Evolutionary conservation across 805 yeast genomes (phyloP).

Genomic region (Cyberlindnera amylophila): DNA sequence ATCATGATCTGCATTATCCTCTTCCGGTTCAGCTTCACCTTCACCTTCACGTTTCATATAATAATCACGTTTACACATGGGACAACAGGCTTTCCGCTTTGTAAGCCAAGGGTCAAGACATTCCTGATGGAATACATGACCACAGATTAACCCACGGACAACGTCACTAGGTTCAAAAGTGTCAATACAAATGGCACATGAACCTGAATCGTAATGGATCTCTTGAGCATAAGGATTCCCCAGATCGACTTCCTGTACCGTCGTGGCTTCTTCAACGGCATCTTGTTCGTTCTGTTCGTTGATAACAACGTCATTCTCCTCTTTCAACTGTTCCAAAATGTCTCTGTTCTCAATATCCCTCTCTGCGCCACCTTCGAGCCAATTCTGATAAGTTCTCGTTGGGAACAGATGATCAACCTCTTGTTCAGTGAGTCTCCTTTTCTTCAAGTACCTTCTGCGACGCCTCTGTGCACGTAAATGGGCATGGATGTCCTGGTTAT

Average conservation of each 20-base stretch:
- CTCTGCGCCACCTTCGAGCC: conserved; percentile 61
- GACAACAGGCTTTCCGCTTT: conserved; percentile 74
- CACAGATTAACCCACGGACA: conserved; percentile 74
- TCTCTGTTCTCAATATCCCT: conserved; percentile 42
- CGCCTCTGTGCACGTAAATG: conserved; percentile 27
- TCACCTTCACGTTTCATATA: conserved; percentile 30
- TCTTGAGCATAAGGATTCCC: conserved; percentile 22
- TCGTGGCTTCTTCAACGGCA: neutral
- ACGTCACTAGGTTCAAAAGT: conserved; percentile 54
- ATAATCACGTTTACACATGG: conserved; percentile 75
- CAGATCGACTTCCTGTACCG: conserved; percentile 15
- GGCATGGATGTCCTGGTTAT: conserved; percentile 15
- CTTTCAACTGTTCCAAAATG: conserved; percentile 40
- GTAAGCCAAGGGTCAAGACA: conserved; percentile 84
- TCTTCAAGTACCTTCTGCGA: conserved; percentile 42
- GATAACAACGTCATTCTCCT: conserved; percentile 23
- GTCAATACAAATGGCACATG: conserved; percentile 79
- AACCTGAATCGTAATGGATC: conserved; percentile 57
- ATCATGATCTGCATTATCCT: conserved; percentile 28
- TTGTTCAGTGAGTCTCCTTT: conserved; percentile 48
- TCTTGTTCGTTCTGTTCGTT: conserved; percentile 6
- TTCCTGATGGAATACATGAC: conserved; percentile 76
- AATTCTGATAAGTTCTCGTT: conserved; percentile 48
- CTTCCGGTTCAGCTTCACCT: conserved; percentile 20
- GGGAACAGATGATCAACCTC: conserved; percentile 65